Evolutionary conservation across 352 stramenopile genomes (phyloP), one percentile per base, ranked within the genome.

Genomic region (Phytopythium chamaehyphon): DNA sequence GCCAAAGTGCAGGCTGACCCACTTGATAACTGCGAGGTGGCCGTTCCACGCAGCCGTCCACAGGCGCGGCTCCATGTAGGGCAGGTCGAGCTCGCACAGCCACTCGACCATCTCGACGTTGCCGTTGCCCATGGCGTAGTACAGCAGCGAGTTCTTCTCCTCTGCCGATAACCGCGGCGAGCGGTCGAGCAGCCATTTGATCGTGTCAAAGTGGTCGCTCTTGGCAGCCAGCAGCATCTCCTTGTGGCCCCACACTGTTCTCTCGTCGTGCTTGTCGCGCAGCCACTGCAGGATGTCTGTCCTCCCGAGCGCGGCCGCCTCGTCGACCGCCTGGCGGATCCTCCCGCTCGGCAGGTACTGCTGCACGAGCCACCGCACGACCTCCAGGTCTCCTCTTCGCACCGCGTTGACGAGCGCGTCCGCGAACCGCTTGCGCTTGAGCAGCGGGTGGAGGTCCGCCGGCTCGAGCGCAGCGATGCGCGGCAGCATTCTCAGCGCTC

Each of bases 21-120:
- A 70, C 19, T 63, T 43, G 26, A 66, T 54, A 33, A 69, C 66
- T 10, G 64, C 47, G 23, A 71, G 58, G 43, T 71, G 54, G 2
- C 65, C 65, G 31, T 63, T 64, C 12, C 59, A 46, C 15, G 61
- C 61, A 1, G 61, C 61, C 11, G 55, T 61, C 31, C 62, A 55
- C 54, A 68, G 61, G 26, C 54, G 44, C 44, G 44, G 44, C 44
- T 50, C 44, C 42, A 68, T 50, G 16, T 38, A 38, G 15, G 44
- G 44, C 44, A 50, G 44, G 44, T 50, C 44, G 44, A 50, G 44
- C 44, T 50, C 44, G 16, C 44, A 45, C 6, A 76, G 38, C 67
- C 67, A 76, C 36, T 69, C 47, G 15, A 76, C 52, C 36, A 62
- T 51, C 14, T 61, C 45, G 14, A 73, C 57, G 36, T 69, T 47